A percentile compares a stretch with the other conserved stretches of the same genome.
Conservation (phyloP, 305 asterid species). For the Rubia balearica region DNA sequence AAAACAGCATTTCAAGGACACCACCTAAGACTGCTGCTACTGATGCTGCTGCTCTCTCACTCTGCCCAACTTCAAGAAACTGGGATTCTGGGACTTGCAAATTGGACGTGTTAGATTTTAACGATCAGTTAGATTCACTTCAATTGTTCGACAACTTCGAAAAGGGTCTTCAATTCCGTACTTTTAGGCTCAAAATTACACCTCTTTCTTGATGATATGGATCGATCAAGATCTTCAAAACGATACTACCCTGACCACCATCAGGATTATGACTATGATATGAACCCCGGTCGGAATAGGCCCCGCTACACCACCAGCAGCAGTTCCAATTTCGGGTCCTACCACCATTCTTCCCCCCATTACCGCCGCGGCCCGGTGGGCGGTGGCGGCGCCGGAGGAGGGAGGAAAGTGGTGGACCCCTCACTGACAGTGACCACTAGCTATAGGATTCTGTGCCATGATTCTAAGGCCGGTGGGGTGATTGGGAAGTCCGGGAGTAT, state of each 20-base stretch:
- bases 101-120: background rate
- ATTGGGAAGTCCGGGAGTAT: conserved; percentile 91
- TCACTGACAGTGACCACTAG: conserved; percentile 71
- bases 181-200: background rate
- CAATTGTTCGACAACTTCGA: background rate
- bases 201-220: conserved; percentile 32
- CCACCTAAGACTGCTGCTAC: background rate
- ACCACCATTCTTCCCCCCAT: conserved; percentile 29
- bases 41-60: background rate
- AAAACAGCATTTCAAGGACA: background rate
- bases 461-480: conserved; percentile 82
- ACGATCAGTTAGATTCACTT: background rate
- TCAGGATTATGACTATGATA: conserved; percentile 60
- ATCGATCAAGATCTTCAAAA: conserved; percentile 81
- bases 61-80: conserved; percentile 4
- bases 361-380: conserved; percentile 36
- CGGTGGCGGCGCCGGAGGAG: conserved; percentile 15
- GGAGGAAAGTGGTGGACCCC: conserved; percentile 53
- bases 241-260: conserved; percentile 61
- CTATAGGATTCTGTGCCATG: conserved; percentile 74
- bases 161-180: background rate
- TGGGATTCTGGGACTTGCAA: background rate
- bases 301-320: conserved; percentile 58
- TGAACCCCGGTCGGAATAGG: conserved; percentile 26
- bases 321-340: conserved; percentile 28